Evolutionary conservation across 306 rosid species (phyloP), one percentile per base, ranked within the genome.

Genomic region (Sechiopsis laciniata): DNA sequence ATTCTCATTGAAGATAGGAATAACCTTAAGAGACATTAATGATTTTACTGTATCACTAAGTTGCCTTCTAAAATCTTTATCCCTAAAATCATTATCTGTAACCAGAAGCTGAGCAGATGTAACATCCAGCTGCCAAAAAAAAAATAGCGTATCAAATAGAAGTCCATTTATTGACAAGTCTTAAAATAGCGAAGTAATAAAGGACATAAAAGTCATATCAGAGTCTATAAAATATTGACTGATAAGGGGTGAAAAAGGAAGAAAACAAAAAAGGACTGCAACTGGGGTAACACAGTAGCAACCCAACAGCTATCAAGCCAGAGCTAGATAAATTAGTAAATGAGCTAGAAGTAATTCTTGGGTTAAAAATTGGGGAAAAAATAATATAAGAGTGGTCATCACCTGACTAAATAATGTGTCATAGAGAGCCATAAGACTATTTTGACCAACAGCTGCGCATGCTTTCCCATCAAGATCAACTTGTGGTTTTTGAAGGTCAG

Each of bases 381-480:
- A 15, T 5, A 57, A 29, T 11, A 26, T 13, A 74, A 15, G 20
- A 59, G 29, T 22, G 15, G 24, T 21, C 61, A 68, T 79, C 81
- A 94, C 99, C 97, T 94, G 96, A 82, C 86, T 84, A 85, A 94
- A 94, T 83, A 91, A 74, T 22, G 86, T 66, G 79, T 94, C 99
- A 46, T 94, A 94, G 71, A 89, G 87, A 79, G 97, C 96, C 99
- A 94, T 91, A 59, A 94, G 92, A 79, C 91, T 76, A 77, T 77
- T 88, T 72, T 94, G 99, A 78, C 99, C 99, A 83, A 91, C 97
- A 78, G 99, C 97, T 19, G 97, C 97, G 79, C 99, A 94, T 20
- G 99, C 99, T 78, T 94, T 94, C 74, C 99, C 97, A 80, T 94
- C 99, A 76, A 94, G 80, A 74, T 90, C 99, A 83, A 78, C 86